Evolutionary conservation across 805 yeast genomes (phyloP), one percentile per base, ranked within the genome.

Genomic region (Monosporozyma solicola): DNA sequence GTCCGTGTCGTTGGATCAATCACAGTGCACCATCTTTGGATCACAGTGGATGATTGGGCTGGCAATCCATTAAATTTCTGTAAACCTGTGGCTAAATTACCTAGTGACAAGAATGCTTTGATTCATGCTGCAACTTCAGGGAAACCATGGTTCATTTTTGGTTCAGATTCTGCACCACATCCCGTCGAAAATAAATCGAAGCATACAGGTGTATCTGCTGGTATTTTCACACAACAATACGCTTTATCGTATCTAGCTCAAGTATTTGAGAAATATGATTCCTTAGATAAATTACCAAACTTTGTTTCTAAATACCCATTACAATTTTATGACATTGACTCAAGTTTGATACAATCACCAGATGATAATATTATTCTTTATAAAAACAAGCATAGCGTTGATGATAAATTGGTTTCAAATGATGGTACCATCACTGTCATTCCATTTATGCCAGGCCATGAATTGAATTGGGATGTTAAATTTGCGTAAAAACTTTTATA

Each of bases 101-200:
- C 97, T 32, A 75, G 73, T 29, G 99, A 94, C 66, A 82, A 85
- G 61, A 76, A 80, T 52, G 92, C 97, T 1, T 73, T 94, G 45
- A 78, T 94, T 6, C 76, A 74, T 39, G 98, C 99, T 41, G 99
- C 97, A 1, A 83, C 87, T 8, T 83, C 94, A 1, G 98, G 98
- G 5, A 83, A 85, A 59, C 88, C 95, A 44, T 91, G 83, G 74
- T 94, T 91, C 69, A 88, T 94, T 74, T 94, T 91, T 65, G 99
- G 99, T 6, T 87, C 97, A 1, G 99, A 94, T 68, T 88, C 97
- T 24, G 99, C 99, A 32, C 99, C 99, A 27, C 99, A 94, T 68
- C 95, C 97, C 7, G 64, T 87, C 27, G 79, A 80, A 57, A 83
- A 83, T 55, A 95, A 95, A 70, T 76, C 87, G 27, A 84, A 78